Base-by-base conservation (phyloP, 2,329 filamentous ascomycete genomes). In the Ascosphaera aggregata region DNA sequence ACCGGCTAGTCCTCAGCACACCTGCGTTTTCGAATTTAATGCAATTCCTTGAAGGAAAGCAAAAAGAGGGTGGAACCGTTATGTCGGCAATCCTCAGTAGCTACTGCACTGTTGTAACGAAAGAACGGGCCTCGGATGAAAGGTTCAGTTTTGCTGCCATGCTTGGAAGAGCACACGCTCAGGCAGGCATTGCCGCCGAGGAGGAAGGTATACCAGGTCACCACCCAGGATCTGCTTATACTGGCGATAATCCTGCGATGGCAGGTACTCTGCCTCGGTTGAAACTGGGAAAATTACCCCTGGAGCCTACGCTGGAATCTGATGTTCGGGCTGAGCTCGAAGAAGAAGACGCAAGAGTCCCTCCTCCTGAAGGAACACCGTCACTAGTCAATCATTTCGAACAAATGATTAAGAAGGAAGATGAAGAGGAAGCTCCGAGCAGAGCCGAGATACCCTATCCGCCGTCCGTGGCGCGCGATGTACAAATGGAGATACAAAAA, bases 401-500 rank as follows among this genome's bases (percentile, higher is more conserved):
- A 46, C 70, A 76, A 40, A 80, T 78, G 53, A 76, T 77, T 44
- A 98, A 98, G 61, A 72, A 78, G 18, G 89, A 94, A 56, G 85
- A 93, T 24, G 78, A 78, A 39, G 76, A 77, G 18, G 89, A 95
- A 51, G 80, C 68, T 0, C 85, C 85, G 2, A 76, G 64, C 37
- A 71, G 85, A 34, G 67, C 76, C 13, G 77, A 85, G 18, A 69
- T 95, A 17, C 86, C 89, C 2, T 71, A 91, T 17, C 89, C 89
- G 1, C 79, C 84, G 3, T 91, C 86, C 0, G 71, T 84, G 15
- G 82, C 84, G 2, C 71, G 85, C 43, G 89, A 98, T 49, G 84
- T 98, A 5, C 73, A 81, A 19, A 80, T 94, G 62, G 89, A 95
- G 56, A 84, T 95, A 49, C 81, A 89, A 51, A 89, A 86, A 53